A percentile compares a stretch with the other conserved stretches of the same genome.
Conservation (phyloP, 2,329 filamentous ascomycete species). For the Aureobasidium sp. region DNA sequence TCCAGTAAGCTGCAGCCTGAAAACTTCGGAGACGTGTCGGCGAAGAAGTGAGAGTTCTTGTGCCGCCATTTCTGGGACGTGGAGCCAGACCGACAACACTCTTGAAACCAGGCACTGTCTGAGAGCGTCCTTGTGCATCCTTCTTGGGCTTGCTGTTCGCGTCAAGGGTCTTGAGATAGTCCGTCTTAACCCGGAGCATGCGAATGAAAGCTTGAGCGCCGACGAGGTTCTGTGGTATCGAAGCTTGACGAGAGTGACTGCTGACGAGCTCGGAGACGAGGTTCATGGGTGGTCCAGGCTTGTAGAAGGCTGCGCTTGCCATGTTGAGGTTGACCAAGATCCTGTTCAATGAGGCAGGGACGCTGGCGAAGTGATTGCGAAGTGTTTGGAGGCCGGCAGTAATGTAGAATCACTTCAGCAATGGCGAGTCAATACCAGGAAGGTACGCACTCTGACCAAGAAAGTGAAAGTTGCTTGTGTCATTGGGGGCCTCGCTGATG, state of each 20-base stretch:
- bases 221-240: conserved; percentile 5
- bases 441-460: conserved; percentile 49
- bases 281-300: conserved; percentile 23
- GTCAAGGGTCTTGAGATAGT: conserved; percentile 25
- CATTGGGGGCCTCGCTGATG: conserved; percentile 41
- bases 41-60: conserved; percentile 45
- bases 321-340: conserved; percentile 57
- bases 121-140: conserved; percentile 24
- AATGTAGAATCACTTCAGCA: conserved; percentile 32
- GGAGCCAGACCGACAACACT: conserved; percentile 40
- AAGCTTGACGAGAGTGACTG: conserved; percentile 8
- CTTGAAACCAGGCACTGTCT: conserved; percentile 27
- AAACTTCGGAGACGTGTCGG: conserved; percentile 1
- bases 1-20: conserved; percentile 28
- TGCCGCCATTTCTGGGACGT: conserved; percentile 22
- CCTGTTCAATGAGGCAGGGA: conserved; percentile 49
- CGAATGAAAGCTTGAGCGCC: conserved; percentile 30
- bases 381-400: conserved; percentile 47
- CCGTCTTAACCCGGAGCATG: conserved; percentile 31
- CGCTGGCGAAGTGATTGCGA: conserved; percentile 54
- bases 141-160: conserved; percentile 12
- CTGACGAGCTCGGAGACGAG: conserved; percentile 28
- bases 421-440: conserved; percentile 27
- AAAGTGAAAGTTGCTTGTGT: conserved; percentile 31
- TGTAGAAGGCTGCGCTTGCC: conserved; percentile 50